Evolutionary conservation across 306 rosid genomes (phyloP), one percentile per base, ranked within the genome.

Genomic region (Bauhinia variegata): DNA sequence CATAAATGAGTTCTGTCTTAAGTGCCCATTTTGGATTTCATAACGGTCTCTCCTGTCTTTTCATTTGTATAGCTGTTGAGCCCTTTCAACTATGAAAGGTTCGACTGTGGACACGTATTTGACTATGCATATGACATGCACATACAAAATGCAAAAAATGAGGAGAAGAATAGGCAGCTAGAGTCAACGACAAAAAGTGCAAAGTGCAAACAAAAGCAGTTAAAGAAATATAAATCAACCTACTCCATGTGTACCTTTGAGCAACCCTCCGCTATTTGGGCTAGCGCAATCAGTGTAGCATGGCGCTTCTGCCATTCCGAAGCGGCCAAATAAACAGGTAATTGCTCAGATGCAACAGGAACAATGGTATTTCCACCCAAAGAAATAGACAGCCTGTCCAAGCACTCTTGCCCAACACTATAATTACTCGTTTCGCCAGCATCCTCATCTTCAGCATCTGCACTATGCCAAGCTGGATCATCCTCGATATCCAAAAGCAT

Each of bases 341-440:
- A 78, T 81, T 86, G 91, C 76, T 89, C 97, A 4, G 98, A 93
- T 0, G 97, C 98, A 46, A 93, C 96, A 0, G 98, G 98, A 69
- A 93, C 97, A 63, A 93, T 87, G 0, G 98, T 89, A 58, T 93
- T 93, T n/a, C 98, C 98, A 33, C 98, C 98, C 81, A 93, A 67
- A 5, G 98, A 93, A 50, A 93, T 93, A 1, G 98, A 82, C 15
- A 93, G 73, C 67, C 98, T 69, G 65, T 93, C 98, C 88, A 93
- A 78, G 33, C 98, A 93, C 85, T 93, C 98, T 70, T 93, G 98
- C 0, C 96, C 98, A 11, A 93, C 98, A 41, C 97, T 88, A 17
- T 89, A 93, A 71, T 93, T 93, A 31, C 91, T 81, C 2, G 89
- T 82, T 77, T 92, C 98, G 2, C 98, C 98, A 0, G 95, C 95